Conservation (phyloP, 257 asterid genomes). For the Echites panduratus region DNA sequence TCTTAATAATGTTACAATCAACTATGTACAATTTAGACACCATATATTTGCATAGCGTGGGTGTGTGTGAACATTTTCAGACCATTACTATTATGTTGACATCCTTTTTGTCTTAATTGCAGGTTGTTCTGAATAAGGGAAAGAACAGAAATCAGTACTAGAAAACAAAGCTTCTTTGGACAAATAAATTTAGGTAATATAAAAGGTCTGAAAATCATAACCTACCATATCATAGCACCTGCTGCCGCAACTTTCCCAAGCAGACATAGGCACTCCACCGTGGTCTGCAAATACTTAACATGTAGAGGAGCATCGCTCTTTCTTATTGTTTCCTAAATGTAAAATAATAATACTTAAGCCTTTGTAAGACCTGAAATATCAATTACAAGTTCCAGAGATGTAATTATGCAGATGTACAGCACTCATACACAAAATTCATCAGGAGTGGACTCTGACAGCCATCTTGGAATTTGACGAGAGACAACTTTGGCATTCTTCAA, state of each 20-base stretch:
- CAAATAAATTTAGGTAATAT: neutral
- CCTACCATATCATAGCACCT: slow-evolving; percentile 97
- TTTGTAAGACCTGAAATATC: slow-evolving; percentile 21
- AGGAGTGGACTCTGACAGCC: slow-evolving; percentile 94
- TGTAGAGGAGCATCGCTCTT: slow-evolving; percentile 76
- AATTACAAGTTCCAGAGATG: slow-evolving; percentile 20
- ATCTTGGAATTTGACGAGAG: slow-evolving; percentile 65
- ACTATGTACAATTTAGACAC: neutral
- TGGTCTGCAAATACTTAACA: slow-evolving; percentile 91
- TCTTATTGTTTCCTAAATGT: slow-evolving; percentile 86
- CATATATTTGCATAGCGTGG: neutral
- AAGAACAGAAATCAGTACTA: neutral
- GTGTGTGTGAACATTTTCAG: neutral
- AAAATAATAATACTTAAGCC: slow-evolving; percentile 20
- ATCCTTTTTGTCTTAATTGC: neutral
- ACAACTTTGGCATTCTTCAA: slow-evolving; percentile 40
- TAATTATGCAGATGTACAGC: slow-evolving; percentile 26
- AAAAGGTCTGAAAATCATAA: slow-evolving; percentile 20
- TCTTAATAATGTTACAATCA: neutral
- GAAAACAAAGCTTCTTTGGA: neutral
- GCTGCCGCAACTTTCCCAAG: slow-evolving; percentile 99
- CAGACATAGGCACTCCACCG: slow-evolving; percentile 95
- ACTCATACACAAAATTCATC: slow-evolving; percentile 93
- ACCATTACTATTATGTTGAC: neutral
- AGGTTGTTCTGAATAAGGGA: neutral